Evolutionary conservation across 1,284 basidiomycete species (phyloP).

Genomic region (Lentinula novae-zelandiae): DNA sequence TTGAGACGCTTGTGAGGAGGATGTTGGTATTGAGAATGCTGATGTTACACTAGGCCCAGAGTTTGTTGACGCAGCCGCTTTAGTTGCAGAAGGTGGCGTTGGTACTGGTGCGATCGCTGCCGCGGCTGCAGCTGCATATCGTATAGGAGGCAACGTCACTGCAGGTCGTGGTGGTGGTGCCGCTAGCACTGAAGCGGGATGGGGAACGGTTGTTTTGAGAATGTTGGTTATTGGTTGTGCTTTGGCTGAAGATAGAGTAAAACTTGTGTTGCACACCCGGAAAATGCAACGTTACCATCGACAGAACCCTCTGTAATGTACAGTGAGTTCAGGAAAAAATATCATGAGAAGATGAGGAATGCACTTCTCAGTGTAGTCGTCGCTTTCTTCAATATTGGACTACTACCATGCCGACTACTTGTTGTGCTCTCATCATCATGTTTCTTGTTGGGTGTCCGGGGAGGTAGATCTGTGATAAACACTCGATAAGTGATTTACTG

Average conservation of each 20-base stretch:
- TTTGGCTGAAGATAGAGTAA: conserved; percentile 54
- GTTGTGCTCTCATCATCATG: conserved; percentile 72
- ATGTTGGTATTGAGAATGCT: conserved; percentile 33
- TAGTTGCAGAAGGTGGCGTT: conserved; percentile 23
- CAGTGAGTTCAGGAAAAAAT: conserved; percentile 8
- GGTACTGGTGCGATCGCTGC: conserved; percentile 47
- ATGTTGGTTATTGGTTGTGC: conserved; percentile 78
- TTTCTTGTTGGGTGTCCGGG: conserved; percentile 65
- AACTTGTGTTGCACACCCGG: not conserved
- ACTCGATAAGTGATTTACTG: conserved; percentile 2
- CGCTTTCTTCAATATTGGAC: conserved; percentile 77
- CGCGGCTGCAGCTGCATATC: conserved; percentile 73
- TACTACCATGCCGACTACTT: conserved; percentile 70
- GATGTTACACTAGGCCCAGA: conserved; percentile 34
- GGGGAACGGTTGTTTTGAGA: conserved; percentile 63
- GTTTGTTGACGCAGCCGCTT: conserved; percentile 18
- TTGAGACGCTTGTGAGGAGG: conserved; percentile 34
- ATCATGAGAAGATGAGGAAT: conserved; percentile 21
- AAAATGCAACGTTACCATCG: conserved; percentile 30
- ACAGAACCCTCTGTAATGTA: conserved; percentile 39
- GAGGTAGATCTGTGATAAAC: conserved; percentile 48
- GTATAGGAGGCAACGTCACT: conserved; percentile 53
- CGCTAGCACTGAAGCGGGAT: conserved; percentile 24
- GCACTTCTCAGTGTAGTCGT: conserved; percentile 62
- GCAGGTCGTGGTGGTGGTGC: conserved; percentile 26